phyloP scores from a whole-genome alignment of 2,329 filamentous ascomycete genomes.

The Colletotrichum viniferum region DNA sequence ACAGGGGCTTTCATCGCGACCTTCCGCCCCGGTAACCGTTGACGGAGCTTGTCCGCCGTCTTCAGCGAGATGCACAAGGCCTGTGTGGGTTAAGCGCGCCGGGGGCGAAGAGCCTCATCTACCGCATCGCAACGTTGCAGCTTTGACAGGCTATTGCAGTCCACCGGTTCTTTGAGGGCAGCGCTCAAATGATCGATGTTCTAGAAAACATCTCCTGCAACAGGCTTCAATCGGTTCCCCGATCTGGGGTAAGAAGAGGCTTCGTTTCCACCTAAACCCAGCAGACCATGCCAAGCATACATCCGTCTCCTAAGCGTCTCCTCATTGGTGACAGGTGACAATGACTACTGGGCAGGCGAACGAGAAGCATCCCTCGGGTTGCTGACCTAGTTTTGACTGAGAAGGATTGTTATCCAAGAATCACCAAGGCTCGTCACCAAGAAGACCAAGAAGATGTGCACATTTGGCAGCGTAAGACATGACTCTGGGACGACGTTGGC shows the following conservation, averaged over 20 bases:
- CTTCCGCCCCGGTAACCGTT: background rate
- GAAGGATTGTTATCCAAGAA: constrained; percentile 10
- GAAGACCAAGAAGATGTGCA: background rate
- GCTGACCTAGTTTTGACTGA: background rate
- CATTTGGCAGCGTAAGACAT: constrained; percentile 7
- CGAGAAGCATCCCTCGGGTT: background rate
- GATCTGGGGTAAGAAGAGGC: background rate
- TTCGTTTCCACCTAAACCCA: background rate
- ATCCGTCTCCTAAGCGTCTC: background rate
- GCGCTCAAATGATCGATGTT: background rate
- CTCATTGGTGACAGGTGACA: constrained; percentile 4
- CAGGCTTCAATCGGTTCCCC: background rate
- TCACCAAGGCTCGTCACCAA: background rate
- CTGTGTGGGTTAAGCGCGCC: background rate
- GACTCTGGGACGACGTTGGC: constrained; percentile 12
- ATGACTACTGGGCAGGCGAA: background rate
- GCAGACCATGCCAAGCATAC: background rate
- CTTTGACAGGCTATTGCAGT: background rate
- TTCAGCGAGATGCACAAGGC: background rate
- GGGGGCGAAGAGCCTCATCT: background rate
- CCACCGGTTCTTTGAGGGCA: background rate
- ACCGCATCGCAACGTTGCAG: background rate
- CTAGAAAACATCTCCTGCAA: background rate
- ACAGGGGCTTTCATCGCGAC: background rate
- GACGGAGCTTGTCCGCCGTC: background rate